Base-by-base conservation (phyloP, 768 basidiomycete genomes). In the Exsudoporus frostii region DNA sequence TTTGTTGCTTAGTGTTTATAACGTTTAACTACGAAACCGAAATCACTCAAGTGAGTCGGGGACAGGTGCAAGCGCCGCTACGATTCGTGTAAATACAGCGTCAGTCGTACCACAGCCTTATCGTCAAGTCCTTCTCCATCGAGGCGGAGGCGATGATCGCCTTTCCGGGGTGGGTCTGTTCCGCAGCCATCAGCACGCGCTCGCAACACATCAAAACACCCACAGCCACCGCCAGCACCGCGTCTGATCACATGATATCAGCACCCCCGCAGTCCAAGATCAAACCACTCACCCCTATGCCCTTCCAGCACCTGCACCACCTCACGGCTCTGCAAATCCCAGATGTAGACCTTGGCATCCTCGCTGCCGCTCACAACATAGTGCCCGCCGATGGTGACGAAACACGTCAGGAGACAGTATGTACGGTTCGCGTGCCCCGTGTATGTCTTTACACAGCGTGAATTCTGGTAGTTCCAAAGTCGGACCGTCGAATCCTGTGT, bases 401-500 rank as follows among this genome's bases (percentile, higher is more conserved):
- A 90, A 60, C 81, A 83, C 6, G 88, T 74, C 54, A 82, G 79
- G 53, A 93, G 75, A 61, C 89, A 93, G 59, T 86, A 96, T 30
- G 90, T 91, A 43, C 90, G 82, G 69, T 94, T 96, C 5, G 76
- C 76, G 65, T 96, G 94, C 0, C 94, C 92, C 0, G 79, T 83
- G 64, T 94, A 94, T 3, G 94, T 96, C 74, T 98, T 98, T 22
- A 96, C 85, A 60, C 92, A 92, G 54, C 87, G 86, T 5, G 92
- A 90, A 8, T 83, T 87, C 54, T 93, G 91, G 65, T 88, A 93
- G 68, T 96, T 90, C 94, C 97, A 98, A 15, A 99, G 73, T 2
- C 96, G 84, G 54, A 98, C 85, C 0, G 91, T 93, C 7, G 92
- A 96, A 67, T 98, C 95, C 66, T 98, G 89, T 3, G 97, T 97